These are phyloP conservation scores for Aspergillus heteromorphus DNA, from an alignment of 495 filamentous ascomycete species.

Conservation along the genomic window DNA sequence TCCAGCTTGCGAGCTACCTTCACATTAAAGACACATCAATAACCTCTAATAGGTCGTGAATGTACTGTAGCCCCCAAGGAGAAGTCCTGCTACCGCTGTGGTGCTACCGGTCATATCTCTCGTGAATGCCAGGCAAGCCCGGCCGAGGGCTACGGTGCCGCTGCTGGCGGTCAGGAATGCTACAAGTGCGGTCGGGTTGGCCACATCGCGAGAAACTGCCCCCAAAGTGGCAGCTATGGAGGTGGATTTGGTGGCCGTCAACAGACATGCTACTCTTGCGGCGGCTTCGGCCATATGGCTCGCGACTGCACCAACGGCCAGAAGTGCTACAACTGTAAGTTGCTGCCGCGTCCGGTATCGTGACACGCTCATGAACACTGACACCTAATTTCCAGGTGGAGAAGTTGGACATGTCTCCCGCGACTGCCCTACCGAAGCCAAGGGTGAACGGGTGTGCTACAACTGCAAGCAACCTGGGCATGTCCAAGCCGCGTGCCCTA, in stretches of 20 bases:
- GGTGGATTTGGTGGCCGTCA: conserved; percentile 50
- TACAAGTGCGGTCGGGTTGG: conserved; percentile 99
- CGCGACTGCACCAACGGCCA: conserved; percentile 97
- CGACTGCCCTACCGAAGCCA: conserved; percentile 87
- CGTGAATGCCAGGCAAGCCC: conserved; percentile 74
- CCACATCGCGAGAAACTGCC: conserved; percentile 96
- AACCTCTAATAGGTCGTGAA: conserved; percentile 62
- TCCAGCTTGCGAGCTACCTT: not conserved
- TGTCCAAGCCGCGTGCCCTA: conserved; percentile 88
- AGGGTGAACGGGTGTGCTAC: conserved; percentile 94
- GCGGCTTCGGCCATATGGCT: conserved; percentile 94
- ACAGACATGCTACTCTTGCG: conserved; percentile 95
- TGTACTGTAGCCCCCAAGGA: conserved; percentile 87
- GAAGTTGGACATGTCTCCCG: conserved; percentile 91
- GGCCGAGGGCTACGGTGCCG: conserved; percentile 44
- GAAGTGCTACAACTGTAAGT: conserved; percentile 98
- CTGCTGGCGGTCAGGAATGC: conserved; percentile 67
- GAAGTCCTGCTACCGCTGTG: conserved; percentile 95
- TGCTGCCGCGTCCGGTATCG: not conserved
- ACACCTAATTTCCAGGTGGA: conserved; percentile 47
- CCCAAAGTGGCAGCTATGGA: conserved; percentile 54
- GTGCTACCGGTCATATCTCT: conserved; percentile 81
- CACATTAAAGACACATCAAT: conserved; percentile 6
- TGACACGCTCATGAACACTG: not conserved
- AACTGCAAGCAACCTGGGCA: conserved; percentile 98